Evolutionary conservation across 371 early-diverging fungal genomes (phyloP), one percentile per base, ranked within the genome.

Genomic region (Rhizopus sp.): DNA sequence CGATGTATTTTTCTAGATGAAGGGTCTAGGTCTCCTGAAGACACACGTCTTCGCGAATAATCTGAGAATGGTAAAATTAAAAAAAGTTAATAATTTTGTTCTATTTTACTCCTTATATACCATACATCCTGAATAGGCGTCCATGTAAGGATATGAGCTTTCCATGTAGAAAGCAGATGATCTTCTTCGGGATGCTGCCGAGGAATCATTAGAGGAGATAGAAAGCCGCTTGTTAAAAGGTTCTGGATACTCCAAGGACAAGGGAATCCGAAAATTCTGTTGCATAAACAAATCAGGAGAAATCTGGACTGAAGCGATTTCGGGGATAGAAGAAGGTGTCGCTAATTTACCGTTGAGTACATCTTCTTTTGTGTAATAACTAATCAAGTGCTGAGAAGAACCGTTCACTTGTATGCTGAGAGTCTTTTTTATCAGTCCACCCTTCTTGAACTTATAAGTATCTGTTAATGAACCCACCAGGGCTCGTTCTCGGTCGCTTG

Each of bases 371-470:
- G 83, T 82, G 66, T 92, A 93, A 63, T 94, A 94, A 60, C 90
- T 91, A 39, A 94, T 89, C 57, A 94, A 69, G 55, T 93, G 94
- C 59, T 91, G 88, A 46, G 82, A 79, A 32, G 81, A 78, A 35
- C 89, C 89, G 63, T 92, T 85, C 38, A 84, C 73, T 48, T 87
- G 84, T 41, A 92, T 82, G 15, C 91, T 91, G 70, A 94, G 80
- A 4, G 93, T 87, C 71, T 92, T 91, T 64, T 94, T 94, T 53
- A 92, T 88, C 8, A 94, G 72, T 0, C 94, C 94, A 50, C 83
- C 80, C 41, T 87, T 85, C 55, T 89, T 88, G 61, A 91, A 85
- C 53, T 80, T 69, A 64, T 87, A 82, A 29, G 82, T 82, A 61
- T 73, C 84, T 13, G 82, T 87, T 2, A 84, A 53, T 2, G 85